These are phyloP conservation scores for Jackrogersella multiformis DNA, from an alignment of 495 filamentous ascomycete genomes.

Conservation along the genomic window DNA sequence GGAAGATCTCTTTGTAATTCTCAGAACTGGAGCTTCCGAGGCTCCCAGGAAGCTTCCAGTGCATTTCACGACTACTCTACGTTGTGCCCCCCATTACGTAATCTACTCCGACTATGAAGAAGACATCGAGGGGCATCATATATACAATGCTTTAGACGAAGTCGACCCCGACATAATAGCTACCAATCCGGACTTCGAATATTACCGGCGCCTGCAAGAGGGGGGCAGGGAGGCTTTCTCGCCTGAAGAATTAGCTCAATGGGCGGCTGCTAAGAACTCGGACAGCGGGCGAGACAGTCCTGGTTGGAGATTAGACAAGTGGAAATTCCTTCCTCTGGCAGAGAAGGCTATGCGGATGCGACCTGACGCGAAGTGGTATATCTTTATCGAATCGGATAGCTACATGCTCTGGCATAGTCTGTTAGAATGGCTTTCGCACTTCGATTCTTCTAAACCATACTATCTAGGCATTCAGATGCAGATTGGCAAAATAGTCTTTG, in stretches of 20 bases:
- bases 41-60: slow-evolving; percentile 58
- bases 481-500: slow-evolving; percentile 54
- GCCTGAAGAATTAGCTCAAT: slow-evolving; percentile 37
- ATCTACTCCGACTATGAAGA: slow-evolving; percentile 62
- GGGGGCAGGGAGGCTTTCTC: slow-evolving; percentile 43
- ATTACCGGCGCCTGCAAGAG: slow-evolving; percentile 43
- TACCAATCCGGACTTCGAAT: slow-evolving; percentile 48
- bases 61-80: slow-evolving; percentile 57
- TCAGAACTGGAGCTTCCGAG: slow-evolving; percentile 62
- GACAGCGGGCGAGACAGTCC: slow-evolving; percentile 44
- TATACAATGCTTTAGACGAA: slow-evolving; percentile 53
- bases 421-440: slow-evolving; percentile 58
- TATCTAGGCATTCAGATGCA: slow-evolving; percentile 62
- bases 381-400: slow-evolving; percentile 72
- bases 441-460: slow-evolving; percentile 55
- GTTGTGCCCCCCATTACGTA: slow-evolving; percentile 55
- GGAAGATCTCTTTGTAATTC: slow-evolving; percentile 49
- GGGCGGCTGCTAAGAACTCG: slow-evolving; percentile 43
- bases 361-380: slow-evolving; percentile 67
- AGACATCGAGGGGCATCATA: slow-evolving; percentile 49
- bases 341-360: slow-evolving; percentile 56
- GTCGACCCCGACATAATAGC: slow-evolving; percentile 42
- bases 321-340: slow-evolving; percentile 72
- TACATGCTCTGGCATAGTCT: slow-evolving; percentile 68
- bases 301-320: slow-evolving; percentile 70